A percentile compares a stretch with the other conserved stretches of the same genome.
Conservation (phyloP, 345 rosid genomes). For the Reutealis trisperma region DNA sequence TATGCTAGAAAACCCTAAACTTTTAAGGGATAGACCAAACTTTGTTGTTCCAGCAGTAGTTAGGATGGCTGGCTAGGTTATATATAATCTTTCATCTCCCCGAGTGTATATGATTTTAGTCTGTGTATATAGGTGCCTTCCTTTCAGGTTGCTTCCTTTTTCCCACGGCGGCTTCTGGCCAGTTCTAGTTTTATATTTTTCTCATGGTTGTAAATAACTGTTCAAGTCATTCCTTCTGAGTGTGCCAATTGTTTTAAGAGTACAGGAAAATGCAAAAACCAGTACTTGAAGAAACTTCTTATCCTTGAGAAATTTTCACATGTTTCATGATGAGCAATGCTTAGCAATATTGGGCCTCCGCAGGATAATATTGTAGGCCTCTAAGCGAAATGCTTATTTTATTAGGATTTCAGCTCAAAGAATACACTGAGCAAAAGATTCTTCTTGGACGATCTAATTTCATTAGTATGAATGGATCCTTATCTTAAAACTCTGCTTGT, state of each 20-base stretch:
- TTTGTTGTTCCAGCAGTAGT: not conserved
- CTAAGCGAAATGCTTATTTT: not conserved
- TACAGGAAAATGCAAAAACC: not conserved
- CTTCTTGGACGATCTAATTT: not conserved
- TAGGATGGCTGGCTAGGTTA: not conserved
- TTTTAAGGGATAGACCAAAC: not conserved
- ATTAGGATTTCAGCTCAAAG: not conserved
- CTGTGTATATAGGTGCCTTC: conserved; percentile 13
- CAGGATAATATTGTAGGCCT: not conserved
- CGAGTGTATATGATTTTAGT: not conserved
- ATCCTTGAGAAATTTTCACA: not conserved
- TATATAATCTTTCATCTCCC: not conserved
- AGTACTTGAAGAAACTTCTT: not conserved
- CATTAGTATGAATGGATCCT: not conserved
- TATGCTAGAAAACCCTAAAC: not conserved
- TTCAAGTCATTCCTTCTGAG: not conserved
- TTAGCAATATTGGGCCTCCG: not conserved
- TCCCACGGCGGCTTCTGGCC: too few species aligned
- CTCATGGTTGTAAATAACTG: not conserved
- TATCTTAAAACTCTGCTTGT: too few species aligned
- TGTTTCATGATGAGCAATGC: not conserved
- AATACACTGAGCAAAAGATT: not conserved
- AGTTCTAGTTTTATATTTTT: not conserved
- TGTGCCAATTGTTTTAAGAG: not conserved
- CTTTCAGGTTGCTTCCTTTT: not conserved